phyloP scores from a whole-genome alignment of 2,329 filamentous ascomycete genomes.

The Curvularia eragrostidis region DNA sequence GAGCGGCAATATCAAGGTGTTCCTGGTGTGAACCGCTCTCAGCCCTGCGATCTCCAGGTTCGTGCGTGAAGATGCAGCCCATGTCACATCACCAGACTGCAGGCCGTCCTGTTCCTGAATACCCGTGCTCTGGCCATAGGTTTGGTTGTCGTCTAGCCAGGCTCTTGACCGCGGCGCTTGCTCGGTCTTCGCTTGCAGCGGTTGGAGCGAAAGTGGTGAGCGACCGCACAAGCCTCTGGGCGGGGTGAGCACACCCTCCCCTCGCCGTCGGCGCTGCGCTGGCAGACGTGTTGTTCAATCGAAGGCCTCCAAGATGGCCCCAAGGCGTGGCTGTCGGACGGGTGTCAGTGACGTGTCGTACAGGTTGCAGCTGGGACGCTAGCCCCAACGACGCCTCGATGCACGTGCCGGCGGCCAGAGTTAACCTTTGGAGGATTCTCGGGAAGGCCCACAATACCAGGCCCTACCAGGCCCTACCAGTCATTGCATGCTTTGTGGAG shows the following conservation, averaged over 20 bases:
- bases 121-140: constrained; percentile 36
- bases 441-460: constrained; percentile 14
- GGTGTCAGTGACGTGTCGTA: constrained; percentile 34
- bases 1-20: constrained; percentile 27
- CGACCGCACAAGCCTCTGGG: constrained; percentile 23
- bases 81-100: constrained; percentile 35
- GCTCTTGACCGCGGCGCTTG: constrained; percentile 23
- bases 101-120: constrained; percentile 32
- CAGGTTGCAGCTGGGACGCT: constrained; percentile 24
- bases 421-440: constrained; percentile 13
- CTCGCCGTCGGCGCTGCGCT: constrained; percentile 31
- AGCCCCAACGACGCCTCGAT: constrained; percentile 19
- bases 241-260: constrained; percentile 30
- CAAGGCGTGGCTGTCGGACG: constrained; percentile 28
- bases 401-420: constrained; percentile 17
- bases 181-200: constrained; percentile 23
- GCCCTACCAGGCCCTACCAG: constrained; percentile 7
- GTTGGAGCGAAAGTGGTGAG: constrained; percentile 16
- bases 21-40: constrained; percentile 38
- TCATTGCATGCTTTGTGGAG: too few species aligned
- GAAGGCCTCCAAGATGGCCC: constrained; percentile 23
- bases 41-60: constrained; percentile 37
- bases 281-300: constrained; percentile 38
- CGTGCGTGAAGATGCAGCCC: constrained; percentile 33
- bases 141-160: constrained; percentile 28